phyloP scores from a whole-genome alignment of 352 stramenopile genomes.

The Globisporangium cederbergense region DNA sequence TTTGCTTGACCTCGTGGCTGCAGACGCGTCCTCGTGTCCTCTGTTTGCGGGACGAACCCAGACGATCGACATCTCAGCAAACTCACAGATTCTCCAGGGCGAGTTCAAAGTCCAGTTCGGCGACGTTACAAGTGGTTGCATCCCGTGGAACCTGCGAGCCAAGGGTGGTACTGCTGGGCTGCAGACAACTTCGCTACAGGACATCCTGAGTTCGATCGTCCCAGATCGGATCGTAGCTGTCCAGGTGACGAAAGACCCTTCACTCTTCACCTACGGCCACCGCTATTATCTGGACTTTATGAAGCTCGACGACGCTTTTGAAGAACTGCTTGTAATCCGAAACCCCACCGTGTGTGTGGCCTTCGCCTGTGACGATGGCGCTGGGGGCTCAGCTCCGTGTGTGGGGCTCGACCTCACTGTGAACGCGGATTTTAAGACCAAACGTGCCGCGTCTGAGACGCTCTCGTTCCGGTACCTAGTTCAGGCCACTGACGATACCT shows the following conservation, averaged over 20 bases:
- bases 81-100: constrained; percentile 39
- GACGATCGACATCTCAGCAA: constrained; percentile 57
- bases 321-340: constrained; percentile 25
- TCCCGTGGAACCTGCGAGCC: constrained; percentile 42
- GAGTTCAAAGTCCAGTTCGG: constrained; percentile 39
- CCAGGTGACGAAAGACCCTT: constrained; percentile 43
- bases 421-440: constrained; percentile 46
- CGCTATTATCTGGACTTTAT: constrained; percentile 53
- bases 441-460: constrained; percentile 31
- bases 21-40: constrained; percentile 31
- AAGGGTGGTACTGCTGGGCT: constrained; percentile 13
- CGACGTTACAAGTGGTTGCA: constrained; percentile 34
- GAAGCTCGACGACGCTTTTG: constrained; percentile 30
- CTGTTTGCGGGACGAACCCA: constrained; percentile 40
- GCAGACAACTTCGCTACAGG: constrained; percentile 33
- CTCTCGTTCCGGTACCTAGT: constrained; percentile 59
- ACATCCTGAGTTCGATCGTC: constrained; percentile 31
- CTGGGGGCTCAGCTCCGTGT: constrained; percentile 27
- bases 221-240: constrained; percentile 35
- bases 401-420: constrained; percentile 28
- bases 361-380: constrained; percentile 47
- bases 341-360: constrained; percentile 28
- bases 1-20: constrained; percentile 47
- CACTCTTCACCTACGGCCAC: constrained; percentile 25
- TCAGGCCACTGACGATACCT: constrained; percentile 33